These are phyloP conservation scores for Dryas octopetala DNA, from an alignment of 306 rosid genomes.

Conservation along the genomic window DNA sequence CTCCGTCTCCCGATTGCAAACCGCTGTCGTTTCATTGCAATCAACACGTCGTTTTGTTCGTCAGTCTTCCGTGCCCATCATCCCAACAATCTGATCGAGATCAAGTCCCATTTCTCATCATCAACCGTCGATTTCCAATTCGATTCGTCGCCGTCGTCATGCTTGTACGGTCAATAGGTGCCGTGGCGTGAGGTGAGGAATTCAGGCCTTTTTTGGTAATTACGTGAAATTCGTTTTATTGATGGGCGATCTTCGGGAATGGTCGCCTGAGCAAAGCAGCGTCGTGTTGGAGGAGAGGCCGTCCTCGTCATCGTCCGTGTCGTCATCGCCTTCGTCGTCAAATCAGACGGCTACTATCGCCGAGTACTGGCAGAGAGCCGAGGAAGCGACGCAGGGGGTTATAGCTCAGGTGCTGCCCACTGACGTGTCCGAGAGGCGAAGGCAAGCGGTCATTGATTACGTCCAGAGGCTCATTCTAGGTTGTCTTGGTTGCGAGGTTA, in stretches of 20 bases:
- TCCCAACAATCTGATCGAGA: slow-evolving; percentile 8
- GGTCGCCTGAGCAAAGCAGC: slow-evolving; percentile 44
- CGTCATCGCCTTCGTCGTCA: slow-evolving; percentile 25
- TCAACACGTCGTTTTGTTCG: slow-evolving; percentile 17
- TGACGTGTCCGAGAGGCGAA: slow-evolving; percentile 45
- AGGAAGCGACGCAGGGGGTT: slow-evolving; percentile 47
- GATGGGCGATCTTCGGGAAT: slow-evolving; percentile 51
- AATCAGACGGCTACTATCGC: slow-evolving; percentile 26
- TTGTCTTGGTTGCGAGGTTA: slow-evolving; percentile 40
- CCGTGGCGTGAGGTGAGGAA: slow-evolving; percentile 10
- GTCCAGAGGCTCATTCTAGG: slow-evolving; percentile 38
- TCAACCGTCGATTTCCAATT: background rate
- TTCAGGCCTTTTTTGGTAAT: background rate
- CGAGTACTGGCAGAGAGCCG: slow-evolving; percentile 40
- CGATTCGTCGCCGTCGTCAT: background rate
- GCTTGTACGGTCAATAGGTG: slow-evolving; percentile 21
- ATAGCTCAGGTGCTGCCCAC: slow-evolving; percentile 52
- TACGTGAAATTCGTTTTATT: slow-evolving; percentile 18
- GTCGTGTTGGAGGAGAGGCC: slow-evolving; percentile 26
- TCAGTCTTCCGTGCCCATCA: background rate
- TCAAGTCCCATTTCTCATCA: slow-evolving; percentile 18
- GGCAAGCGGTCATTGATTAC: slow-evolving; percentile 45
- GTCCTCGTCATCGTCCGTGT: slow-evolving; percentile 23
- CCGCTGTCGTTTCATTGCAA: slow-evolving; percentile 22
- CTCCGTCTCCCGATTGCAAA: slow-evolving; percentile 24